These are phyloP conservation scores for Eucalyptus marginata DNA, from an alignment of 345 rosid genomes.

Conservation along the genomic window DNA sequence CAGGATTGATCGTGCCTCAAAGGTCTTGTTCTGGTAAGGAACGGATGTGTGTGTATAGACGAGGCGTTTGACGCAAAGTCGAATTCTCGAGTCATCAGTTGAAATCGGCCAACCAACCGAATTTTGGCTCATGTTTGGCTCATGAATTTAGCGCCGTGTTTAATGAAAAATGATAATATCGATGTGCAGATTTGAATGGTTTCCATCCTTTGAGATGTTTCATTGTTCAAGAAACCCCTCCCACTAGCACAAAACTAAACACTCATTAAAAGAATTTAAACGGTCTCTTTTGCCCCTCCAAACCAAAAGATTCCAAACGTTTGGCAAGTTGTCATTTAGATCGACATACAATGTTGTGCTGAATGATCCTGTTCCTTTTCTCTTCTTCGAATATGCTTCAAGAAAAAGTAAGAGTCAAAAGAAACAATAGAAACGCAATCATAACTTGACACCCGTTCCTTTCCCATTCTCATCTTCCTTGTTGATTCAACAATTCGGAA, in stretches of 20 bases:
- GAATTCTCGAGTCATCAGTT: background rate
- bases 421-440: background rate
- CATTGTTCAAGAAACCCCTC: background rate
- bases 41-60: background rate
- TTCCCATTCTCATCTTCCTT: background rate
- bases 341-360: background rate
- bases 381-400: background rate
- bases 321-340: background rate
- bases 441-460: background rate
- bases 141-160: background rate
- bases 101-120: background rate
- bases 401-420: background rate
- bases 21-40: no score
- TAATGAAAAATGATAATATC: background rate
- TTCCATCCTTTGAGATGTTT: background rate
- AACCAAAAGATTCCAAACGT: background rate
- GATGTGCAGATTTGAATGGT: background rate
- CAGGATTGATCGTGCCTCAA: background rate
- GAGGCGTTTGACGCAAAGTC: background rate
- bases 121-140: background rate
- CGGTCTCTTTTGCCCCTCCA: background rate
- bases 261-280: background rate
- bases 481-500: background rate
- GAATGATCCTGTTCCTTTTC: background rate
- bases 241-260: background rate